Conservation (phyloP, 495 filamentous ascomycete species). For the Penicillium parvum region DNA sequence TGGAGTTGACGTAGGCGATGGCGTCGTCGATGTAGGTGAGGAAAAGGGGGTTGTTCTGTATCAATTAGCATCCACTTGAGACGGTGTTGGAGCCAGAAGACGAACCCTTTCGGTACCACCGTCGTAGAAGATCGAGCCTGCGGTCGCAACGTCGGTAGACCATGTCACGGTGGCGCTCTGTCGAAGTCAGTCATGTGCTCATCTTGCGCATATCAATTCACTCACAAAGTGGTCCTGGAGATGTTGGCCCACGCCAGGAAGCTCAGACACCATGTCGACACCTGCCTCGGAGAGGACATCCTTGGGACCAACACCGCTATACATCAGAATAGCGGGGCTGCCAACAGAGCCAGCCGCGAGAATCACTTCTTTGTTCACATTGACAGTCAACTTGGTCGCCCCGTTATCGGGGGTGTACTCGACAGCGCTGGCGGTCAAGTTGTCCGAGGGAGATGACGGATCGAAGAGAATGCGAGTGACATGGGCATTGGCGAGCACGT, state of each 20-base stretch:
- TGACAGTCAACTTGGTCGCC: conserved; percentile 24
- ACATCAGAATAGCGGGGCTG: conserved; percentile 50
- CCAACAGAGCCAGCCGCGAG: conserved; percentile 52
- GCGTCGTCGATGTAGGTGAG: conserved; percentile 32
- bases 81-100: not conserved
- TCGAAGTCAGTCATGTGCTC: conserved; percentile 1
- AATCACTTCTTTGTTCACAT: conserved; percentile 51
- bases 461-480: conserved; percentile 42
- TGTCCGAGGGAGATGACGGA: conserved; percentile 16
- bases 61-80: conserved; percentile 4
- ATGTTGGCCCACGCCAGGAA: conserved; percentile 49
- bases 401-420: conserved; percentile 30
- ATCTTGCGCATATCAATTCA: not conserved
- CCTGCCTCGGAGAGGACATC: conserved; percentile 31
- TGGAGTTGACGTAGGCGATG: conserved; percentile 31
- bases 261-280: conserved; percentile 38
- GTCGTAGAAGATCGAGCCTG: conserved; percentile 28
- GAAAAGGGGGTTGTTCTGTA: conserved; percentile 22
- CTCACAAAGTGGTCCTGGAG: conserved; percentile 46
- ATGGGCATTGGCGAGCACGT: conserved; percentile 41
- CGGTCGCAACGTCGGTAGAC: conserved; percentile 22
- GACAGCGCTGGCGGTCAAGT: conserved; percentile 25
- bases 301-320: conserved; percentile 44
- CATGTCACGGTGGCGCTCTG: conserved; percentile 31
- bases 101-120: conserved; percentile 24